Conservation (phyloP, 169 alveolate genomes). For the Plasmodium adleri region DNA sequence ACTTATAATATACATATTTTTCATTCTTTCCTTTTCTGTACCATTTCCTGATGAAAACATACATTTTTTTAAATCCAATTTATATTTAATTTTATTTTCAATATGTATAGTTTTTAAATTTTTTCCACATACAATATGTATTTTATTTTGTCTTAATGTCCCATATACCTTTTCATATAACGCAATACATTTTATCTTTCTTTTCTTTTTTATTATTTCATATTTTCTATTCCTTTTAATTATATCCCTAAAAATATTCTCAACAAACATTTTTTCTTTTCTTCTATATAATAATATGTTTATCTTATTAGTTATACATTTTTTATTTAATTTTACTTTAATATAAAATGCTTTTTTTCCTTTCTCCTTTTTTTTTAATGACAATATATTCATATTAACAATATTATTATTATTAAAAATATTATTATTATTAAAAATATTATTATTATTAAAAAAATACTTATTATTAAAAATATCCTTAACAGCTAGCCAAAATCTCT, state of each 20-base stretch:
- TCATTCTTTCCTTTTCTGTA: conserved; percentile 78
- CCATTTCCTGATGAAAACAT: conserved; percentile 87
- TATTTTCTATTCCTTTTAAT: not conserved
- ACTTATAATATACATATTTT: not conserved
- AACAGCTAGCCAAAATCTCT: conserved; percentile 22
- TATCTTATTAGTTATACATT: not conserved
- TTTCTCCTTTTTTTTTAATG: not conserved
- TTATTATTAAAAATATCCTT: conserved; percentile 9
- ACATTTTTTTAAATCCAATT: conserved; percentile 76
- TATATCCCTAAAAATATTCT: not conserved
- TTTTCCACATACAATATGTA: conserved; percentile 64
- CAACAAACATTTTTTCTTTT: not conserved
- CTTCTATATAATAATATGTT: not conserved
- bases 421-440: not conserved
- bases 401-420: conserved; percentile 14
- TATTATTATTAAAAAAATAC: not conserved
- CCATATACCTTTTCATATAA: conserved; percentile 76
- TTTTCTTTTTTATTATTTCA: not conserved
- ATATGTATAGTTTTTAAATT: conserved; percentile 41
- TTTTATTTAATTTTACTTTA: not conserved
- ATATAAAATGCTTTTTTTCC: not conserved
- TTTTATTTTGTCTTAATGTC: conserved; percentile 38
- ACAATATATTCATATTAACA: no score
- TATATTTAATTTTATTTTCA: conserved; percentile 80
- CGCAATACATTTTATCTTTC: conserved; percentile 67